phyloP scores from a whole-genome alignment of 2,329 filamentous ascomycete genomes.

The Trichophyton verrucosum region DNA sequence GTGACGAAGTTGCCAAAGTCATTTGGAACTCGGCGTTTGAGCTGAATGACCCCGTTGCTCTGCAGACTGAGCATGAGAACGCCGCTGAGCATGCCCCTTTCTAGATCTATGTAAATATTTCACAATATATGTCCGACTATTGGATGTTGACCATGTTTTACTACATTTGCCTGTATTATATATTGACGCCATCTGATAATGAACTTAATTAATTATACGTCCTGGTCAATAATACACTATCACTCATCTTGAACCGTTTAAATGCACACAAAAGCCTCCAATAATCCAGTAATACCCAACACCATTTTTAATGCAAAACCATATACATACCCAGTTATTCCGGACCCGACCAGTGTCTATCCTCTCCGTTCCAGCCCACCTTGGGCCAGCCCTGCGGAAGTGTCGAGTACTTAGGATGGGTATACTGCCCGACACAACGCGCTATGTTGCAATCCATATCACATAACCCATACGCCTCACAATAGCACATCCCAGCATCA shows the following conservation, averaged over 20 bases:
- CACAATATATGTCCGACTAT: no score
- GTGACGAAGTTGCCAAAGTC: conserved; percentile 3
- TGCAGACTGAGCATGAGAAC: conserved; percentile 7
- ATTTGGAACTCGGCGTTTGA: conserved; percentile 9
- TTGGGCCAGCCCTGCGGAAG: conserved; percentile 52
- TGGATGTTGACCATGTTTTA: no score
- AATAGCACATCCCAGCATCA: conserved; percentile 50
- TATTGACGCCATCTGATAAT: no score
- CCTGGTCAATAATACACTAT: no score
- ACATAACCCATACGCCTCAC: conserved; percentile 55
- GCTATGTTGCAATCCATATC: conserved; percentile 25
- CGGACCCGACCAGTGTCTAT: neutral
- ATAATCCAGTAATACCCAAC: neutral
- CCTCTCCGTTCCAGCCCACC: conserved; percentile 39
- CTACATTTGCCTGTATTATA: no score
- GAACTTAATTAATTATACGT: no score
- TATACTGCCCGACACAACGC: conserved; percentile 46
- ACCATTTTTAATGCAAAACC: neutral
- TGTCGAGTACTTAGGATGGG: conserved; percentile 44
- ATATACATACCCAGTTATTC: neutral
- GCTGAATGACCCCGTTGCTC: conserved; percentile 8
- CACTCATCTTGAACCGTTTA: no score
- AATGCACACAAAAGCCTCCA: neutral
- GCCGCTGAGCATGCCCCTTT: neutral
- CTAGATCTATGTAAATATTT: no score